phyloP scores from a whole-genome alignment of 2,329 filamentous ascomycete genomes.

The Blumeria hordei region DNA sequence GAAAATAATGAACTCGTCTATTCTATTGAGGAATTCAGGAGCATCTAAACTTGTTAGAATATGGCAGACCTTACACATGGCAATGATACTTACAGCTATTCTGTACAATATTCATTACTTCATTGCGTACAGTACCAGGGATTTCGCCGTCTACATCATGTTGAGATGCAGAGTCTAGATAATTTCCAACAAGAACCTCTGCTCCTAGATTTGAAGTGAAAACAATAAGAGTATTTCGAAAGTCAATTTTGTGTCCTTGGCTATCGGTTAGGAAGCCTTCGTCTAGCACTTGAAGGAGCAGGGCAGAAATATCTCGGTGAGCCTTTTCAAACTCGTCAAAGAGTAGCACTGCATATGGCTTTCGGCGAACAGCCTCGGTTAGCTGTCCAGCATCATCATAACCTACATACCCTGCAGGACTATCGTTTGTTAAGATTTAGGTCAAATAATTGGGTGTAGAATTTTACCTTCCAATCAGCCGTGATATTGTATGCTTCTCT shows the following conservation, averaged over 20 bases:
- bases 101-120: conserved; percentile 74
- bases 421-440: conserved; percentile 13
- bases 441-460: background rate
- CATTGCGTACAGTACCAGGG: conserved; percentile 44
- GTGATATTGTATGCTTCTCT: conserved; percentile 86
- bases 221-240: conserved; percentile 89
- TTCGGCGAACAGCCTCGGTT: conserved; percentile 81
- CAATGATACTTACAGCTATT: conserved; percentile 18
- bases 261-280: conserved; percentile 90
- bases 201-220: conserved; percentile 89
- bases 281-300: conserved; percentile 83
- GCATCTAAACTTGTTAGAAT: conserved; percentile 23
- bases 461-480: conserved; percentile 44
- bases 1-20: conserved; percentile 94
- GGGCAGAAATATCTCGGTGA: conserved; percentile 76
- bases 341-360: conserved; percentile 81
- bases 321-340: conserved; percentile 98
- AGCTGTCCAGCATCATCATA: conserved; percentile 94
- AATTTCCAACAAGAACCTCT: conserved; percentile 61
- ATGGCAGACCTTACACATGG: background rate
- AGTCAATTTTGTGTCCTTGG: conserved; percentile 91
- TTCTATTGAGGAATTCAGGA: conserved; percentile 87
- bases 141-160: conserved; percentile 43
- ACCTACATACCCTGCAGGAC: conserved; percentile 82
- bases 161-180: conserved; percentile 38